Evolutionary conservation across 2,329 filamentous ascomycete species (phyloP).

Genomic region (Knoxdaviesia proteae): DNA sequence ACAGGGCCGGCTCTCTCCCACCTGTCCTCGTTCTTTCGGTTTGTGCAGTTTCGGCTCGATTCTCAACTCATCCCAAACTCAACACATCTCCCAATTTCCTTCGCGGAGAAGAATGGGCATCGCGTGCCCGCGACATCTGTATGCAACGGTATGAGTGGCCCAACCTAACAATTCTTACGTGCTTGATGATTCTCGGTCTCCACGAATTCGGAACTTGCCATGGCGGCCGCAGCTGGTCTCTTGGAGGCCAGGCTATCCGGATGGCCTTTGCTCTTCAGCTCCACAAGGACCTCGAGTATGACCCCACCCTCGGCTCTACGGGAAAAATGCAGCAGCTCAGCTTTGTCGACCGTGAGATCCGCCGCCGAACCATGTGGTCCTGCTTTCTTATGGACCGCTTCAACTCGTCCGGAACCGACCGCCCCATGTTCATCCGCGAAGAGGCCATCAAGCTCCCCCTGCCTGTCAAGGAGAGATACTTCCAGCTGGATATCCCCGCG

Average conservation of each 20-base stretch:
- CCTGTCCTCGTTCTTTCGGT: conserved; percentile 86
- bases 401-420: conserved; percentile 84
- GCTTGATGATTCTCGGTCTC: conserved; percentile 67
- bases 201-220: conserved; percentile 97
- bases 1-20: conserved; percentile 54
- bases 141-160: conserved; percentile 79
- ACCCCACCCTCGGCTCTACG: conserved; percentile 42
- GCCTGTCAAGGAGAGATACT: conserved; percentile 75
- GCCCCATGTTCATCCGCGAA: conserved; percentile 78
- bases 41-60: conserved; percentile 85
- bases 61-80: conserved; percentile 72
- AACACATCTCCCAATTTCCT: conserved; percentile 58
- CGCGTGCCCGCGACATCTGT: conserved; percentile 69
- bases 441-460: conserved; percentile 76
- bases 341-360: conserved; percentile 82
- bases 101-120: conserved; percentile 80
- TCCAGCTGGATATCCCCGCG: conserved; percentile 77
- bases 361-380: conserved; percentile 90
- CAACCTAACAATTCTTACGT: conserved; percentile 88
- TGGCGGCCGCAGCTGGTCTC: conserved; percentile 84
- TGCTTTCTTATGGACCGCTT: conserved; percentile 96
- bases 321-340: conserved; percentile 34
- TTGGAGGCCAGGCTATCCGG: conserved; percentile 82
- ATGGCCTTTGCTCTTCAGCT: conserved; percentile 95
- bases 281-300: conserved; percentile 75